These are phyloP conservation scores for Physcia stellaris DNA, from an alignment of 495 filamentous ascomycete genomes.

Conservation along the genomic window DNA sequence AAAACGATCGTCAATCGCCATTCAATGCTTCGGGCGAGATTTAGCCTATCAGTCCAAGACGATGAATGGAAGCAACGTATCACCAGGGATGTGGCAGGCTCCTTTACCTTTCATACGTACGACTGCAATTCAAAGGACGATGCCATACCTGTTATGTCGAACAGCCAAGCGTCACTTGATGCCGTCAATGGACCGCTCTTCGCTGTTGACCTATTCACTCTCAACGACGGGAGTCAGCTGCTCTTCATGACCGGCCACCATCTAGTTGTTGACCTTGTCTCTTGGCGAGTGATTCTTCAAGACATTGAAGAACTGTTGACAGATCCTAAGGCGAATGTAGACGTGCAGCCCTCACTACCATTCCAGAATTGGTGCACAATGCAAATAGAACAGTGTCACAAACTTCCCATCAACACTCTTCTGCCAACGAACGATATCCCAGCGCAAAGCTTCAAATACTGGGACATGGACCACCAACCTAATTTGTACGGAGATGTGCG, in stretches of 20 bases:
- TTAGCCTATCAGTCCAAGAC: slow-evolving; percentile 21
- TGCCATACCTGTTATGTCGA: slow-evolving; percentile 15
- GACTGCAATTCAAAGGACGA: slow-evolving; percentile 11
- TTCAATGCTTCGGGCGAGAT: slow-evolving; percentile 63
- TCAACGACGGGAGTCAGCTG: slow-evolving; percentile 30
- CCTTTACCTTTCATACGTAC: slow-evolving; percentile 25
- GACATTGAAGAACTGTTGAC: slow-evolving; percentile 51
- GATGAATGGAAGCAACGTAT: slow-evolving; percentile 25
- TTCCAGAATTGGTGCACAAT: slow-evolving; percentile 49
- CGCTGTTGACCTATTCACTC: slow-evolving; percentile 34
- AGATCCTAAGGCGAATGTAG: slow-evolving; percentile 22
- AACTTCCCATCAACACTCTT: slow-evolving; percentile 16
- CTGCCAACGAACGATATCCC: slow-evolving; percentile 18
- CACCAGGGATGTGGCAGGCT: slow-evolving; percentile 23
- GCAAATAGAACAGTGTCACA: slow-evolving; percentile 29
- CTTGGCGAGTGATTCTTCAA: slow-evolving; percentile 53
- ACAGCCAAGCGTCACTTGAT: slow-evolving; percentile 32
- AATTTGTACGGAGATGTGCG: slow-evolving; percentile 39
- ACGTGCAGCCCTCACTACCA: slow-evolving; percentile 32
- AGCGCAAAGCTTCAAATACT: slow-evolving; percentile 28
- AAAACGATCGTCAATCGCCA: slow-evolving; percentile 48
- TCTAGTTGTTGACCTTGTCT: slow-evolving; percentile 55
- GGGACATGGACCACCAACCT: slow-evolving; percentile 32
- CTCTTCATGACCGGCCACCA: slow-evolving; percentile 57
- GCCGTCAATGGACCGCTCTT: slow-evolving; percentile 30